Conservation (phyloP, 352 stramenopile species). For the Pythium coloratum region DNA sequence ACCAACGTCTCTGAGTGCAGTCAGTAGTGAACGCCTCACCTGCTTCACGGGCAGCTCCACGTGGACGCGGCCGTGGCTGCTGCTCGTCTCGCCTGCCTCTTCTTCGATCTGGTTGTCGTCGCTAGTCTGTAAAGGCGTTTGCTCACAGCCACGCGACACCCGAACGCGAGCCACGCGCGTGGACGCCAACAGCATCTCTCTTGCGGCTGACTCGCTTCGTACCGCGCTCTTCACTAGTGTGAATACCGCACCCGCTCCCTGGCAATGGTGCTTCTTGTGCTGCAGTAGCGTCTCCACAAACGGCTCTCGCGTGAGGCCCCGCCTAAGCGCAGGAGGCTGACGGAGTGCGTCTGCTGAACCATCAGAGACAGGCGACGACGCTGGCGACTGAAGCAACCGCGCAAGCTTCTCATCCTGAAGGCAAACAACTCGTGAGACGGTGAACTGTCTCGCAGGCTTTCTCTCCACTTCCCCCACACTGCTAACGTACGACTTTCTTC, state of each 20-base stretch:
- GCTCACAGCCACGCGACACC: constrained; percentile 10
- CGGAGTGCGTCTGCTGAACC: neutral
- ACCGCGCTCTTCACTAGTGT: constrained; percentile 26
- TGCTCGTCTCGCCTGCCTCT: neutral
- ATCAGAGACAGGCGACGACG: neutral
- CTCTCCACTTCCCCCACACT: neutral
- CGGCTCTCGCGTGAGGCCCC: neutral
- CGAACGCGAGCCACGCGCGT: constrained; percentile 12
- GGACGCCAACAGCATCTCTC: constrained; percentile 41
- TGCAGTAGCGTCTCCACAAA: constrained; percentile 8
- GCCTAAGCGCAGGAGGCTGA: neutral
- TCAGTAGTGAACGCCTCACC: neutral
- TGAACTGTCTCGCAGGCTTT: too few species aligned
- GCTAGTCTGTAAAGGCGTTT: neutral
- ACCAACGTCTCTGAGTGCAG: neutral
- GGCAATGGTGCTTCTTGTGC: constrained; percentile 27
- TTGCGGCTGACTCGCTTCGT: constrained; percentile 36
- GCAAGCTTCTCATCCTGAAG: constrained; percentile 25
- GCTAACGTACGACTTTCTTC: constrained; percentile 31
- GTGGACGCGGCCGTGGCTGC: neutral
- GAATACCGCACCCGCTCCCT: neutral
- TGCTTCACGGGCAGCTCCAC: constrained; percentile 13
- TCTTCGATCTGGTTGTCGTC: constrained; percentile 16
- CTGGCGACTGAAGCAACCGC: constrained; percentile 18
- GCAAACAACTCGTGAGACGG: neutral